phyloP scores from a whole-genome alignment of 805 yeast genomes.

The Candida vaughaniae region DNA sequence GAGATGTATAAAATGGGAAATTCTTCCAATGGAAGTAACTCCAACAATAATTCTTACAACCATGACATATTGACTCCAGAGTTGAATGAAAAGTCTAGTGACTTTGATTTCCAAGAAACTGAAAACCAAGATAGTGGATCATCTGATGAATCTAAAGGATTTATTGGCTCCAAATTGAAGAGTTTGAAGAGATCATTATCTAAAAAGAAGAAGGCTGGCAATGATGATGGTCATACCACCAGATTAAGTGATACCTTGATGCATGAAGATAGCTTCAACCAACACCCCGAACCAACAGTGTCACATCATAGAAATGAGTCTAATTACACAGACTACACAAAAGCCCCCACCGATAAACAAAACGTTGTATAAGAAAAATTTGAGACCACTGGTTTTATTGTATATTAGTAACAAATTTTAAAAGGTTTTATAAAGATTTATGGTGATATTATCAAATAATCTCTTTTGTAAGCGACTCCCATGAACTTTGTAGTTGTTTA shows the following conservation, averaged over 20 bases:
- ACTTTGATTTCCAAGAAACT: slow-evolving; percentile 5
- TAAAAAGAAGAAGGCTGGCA: slow-evolving; percentile 19
- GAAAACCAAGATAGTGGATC: slow-evolving; percentile 10
- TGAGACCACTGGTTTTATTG: neutral
- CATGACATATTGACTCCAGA: slow-evolving; percentile 30
- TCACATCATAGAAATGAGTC: slow-evolving; percentile 27
- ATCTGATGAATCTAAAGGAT: slow-evolving; percentile 8
- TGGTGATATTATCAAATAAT: too few species aligned
- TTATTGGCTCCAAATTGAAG: slow-evolving; percentile 40
- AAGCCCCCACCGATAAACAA: slow-evolving; percentile 24
- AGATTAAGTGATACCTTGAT: slow-evolving; percentile 28
- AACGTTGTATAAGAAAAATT: slow-evolving; percentile 18
- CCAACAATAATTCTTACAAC: slow-evolving; percentile 19
- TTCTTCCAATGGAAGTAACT: slow-evolving; percentile 10
- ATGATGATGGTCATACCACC: slow-evolving; percentile 13
- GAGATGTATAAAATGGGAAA: slow-evolving; percentile 52
- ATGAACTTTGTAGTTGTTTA: neutral
- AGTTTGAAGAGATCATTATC: slow-evolving; percentile 43
- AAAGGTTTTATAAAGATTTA: neutral
- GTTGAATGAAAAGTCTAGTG: slow-evolving; percentile 23
- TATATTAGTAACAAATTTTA: slow-evolving; percentile 1
- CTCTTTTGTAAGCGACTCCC: slow-evolving; percentile 17
- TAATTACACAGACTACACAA: slow-evolving; percentile 14
- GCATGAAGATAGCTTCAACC: slow-evolving; percentile 12
- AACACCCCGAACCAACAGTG: slow-evolving; percentile 10